Conservation (phyloP, 1,139 yeast genomes). For the Schizosaccharomyces versatilis region DNA sequence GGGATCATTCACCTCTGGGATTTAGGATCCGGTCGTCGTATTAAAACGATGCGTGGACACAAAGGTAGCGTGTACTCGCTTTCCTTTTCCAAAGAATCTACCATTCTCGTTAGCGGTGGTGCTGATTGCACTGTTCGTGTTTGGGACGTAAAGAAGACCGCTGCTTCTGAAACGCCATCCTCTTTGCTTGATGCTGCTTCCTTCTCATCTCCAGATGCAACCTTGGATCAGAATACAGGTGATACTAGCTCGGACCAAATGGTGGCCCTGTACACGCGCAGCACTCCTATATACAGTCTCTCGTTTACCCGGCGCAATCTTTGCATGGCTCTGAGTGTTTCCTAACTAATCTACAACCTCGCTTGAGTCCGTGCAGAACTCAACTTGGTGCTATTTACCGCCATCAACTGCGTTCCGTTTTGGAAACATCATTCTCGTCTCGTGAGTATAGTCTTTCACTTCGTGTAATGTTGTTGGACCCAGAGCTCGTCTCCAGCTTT, state of each 20-base stretch:
- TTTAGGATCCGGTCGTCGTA: slow-evolving; percentile 68
- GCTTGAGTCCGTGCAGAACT: too few relatives aligned
- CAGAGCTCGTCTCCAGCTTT: too few relatives aligned
- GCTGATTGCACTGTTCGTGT: slow-evolving; percentile 84
- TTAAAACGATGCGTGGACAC: slow-evolving; percentile 56
- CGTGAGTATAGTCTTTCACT: too few relatives aligned
- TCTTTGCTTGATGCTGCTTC: slow-evolving; percentile 63
- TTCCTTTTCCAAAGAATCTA: slow-evolving; percentile 69
- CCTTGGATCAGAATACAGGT: slow-evolving; percentile 9
- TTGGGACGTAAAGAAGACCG: slow-evolving; percentile 82
- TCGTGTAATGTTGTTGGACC: too few relatives aligned
- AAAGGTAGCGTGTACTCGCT: slow-evolving; percentile 66
- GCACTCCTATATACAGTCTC: slow-evolving; percentile 82
- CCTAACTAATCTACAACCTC: neutral
- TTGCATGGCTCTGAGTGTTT: neutral
- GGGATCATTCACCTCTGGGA: slow-evolving; percentile 83
- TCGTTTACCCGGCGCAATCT: slow-evolving; percentile 77
- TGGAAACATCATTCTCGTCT: too few relatives aligned
- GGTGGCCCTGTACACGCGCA: slow-evolving; percentile 40
- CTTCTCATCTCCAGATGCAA: slow-evolving; percentile 19
- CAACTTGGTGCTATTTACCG: too few relatives aligned
- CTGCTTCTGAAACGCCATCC: slow-evolving; percentile 32
- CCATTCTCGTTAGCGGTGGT: slow-evolving; percentile 74
- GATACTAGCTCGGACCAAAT: slow-evolving; percentile 10
- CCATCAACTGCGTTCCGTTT: too few relatives aligned